A percentile compares a stretch with the other conserved stretches of the same genome.
Evolutionary conservation across 805 yeast species (phyloP).

Genomic region (Wickerhamomyces queroliae): DNA sequence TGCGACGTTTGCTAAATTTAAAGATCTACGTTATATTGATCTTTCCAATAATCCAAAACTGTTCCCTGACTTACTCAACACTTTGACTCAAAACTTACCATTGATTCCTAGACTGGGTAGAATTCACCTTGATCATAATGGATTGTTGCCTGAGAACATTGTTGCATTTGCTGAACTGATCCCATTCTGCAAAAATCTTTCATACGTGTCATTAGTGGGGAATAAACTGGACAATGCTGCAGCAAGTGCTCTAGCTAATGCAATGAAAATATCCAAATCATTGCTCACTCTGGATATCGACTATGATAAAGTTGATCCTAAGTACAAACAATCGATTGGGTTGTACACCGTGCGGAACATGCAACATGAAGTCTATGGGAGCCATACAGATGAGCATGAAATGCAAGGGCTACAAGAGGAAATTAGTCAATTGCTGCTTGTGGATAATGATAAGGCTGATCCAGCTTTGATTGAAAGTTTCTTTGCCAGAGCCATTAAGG

Average conservation of each 20-base stretch:
- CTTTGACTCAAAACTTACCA: slow-evolving; percentile 61
- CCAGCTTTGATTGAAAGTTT: slow-evolving; percentile 25
- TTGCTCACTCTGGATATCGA: slow-evolving; percentile 67
- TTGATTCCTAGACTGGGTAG: slow-evolving; percentile 58
- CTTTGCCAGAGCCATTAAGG: slow-evolving; percentile 29
- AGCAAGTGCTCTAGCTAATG: slow-evolving; percentile 59
- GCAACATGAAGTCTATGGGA: slow-evolving; percentile 43
- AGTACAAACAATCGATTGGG: slow-evolving; percentile 61
- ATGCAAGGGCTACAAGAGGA: slow-evolving; percentile 55
- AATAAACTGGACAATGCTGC: slow-evolving; percentile 56
- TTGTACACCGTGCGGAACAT: slow-evolving; percentile 78
- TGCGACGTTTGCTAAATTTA: slow-evolving; percentile 43
- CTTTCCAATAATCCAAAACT: slow-evolving; percentile 68
- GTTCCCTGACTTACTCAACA: slow-evolving; percentile 51
- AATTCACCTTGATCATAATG: slow-evolving; percentile 66
- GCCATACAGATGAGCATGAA: slow-evolving; percentile 27
- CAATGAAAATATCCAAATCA: slow-evolving; percentile 55
- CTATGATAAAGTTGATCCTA: slow-evolving; percentile 46
- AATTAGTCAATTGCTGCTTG: slow-evolving; percentile 34
- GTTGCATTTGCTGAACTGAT: slow-evolving; percentile 64
- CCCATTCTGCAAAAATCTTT: slow-evolving; percentile 61
- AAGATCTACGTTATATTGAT: slow-evolving; percentile 65
- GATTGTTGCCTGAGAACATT: slow-evolving; percentile 47
- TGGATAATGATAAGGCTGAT: slow-evolving; percentile 23
- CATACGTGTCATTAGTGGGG: slow-evolving; percentile 65